Base-by-base conservation (phyloP, 257 asterid genomes). In the Jaltomata sinuosa region DNA sequence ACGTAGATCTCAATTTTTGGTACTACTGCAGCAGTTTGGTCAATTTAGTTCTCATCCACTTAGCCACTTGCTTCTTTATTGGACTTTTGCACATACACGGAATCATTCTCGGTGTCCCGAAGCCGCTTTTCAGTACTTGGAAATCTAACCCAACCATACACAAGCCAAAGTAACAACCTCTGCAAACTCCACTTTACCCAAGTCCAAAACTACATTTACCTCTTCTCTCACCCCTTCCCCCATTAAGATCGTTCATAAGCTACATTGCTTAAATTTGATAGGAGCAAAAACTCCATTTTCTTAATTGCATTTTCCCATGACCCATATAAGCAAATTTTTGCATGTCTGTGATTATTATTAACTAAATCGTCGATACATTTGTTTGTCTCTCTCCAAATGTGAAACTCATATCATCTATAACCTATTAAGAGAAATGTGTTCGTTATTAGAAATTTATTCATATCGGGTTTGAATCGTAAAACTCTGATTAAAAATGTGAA, bases 41-140 rank as follows among this genome's bases (percentile, higher is more conserved):
- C 32, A 57, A 57, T 57, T 57, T 57, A 9, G 65, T 57, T 10
- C 32, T 22, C 31, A 3, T 57, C 65, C 32, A 57, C 29, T 57
- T 57, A n/a, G 65, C 32, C 65, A 57, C 65, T 22, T 59, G 68
- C 68, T 22, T 22, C 68, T 59, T 59, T 59, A 4, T 59, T 59
- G 68, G 34, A 59, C 3, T 10, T 59, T 29, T 59, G 9, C 34
- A 59, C 68, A 22, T 25, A 25, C 68, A 10, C 32, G 18, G 16
- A 59, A 22, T 19, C 88, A 87, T 91, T 85, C 89, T 93, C 92
- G 93, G 93, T 87, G 89, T 90, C 89, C 79, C 84, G 93, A 84
- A 91, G 91, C 92, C 93, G 92, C 90, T 85, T 27, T 84, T 90
- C 92, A 89, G 47, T 85, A 87, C 89, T 90, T 90, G 72, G 93